Evolutionary conservation across 352 stramenopile species (phyloP).

Genomic region (Globisporangium acanthophoron): DNA sequence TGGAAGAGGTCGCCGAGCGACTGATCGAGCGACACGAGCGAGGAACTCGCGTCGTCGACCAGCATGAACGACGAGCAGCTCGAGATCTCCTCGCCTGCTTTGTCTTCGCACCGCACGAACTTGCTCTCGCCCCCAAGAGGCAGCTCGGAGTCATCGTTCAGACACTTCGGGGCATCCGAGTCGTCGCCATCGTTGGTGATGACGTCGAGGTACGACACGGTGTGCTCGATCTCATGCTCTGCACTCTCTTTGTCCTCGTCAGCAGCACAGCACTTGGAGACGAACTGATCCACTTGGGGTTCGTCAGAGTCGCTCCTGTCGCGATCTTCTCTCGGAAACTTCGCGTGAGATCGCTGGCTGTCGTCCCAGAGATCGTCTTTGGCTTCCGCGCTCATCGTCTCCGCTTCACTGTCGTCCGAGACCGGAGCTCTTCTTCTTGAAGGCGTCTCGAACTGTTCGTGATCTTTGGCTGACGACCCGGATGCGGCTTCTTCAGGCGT

Average conservation of each 20-base stretch:
- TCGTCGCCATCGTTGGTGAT: neutral
- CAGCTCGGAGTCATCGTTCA: constrained; percentile 11
- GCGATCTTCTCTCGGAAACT: neutral
- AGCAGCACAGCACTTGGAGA: neutral
- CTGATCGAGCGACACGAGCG: constrained; percentile 20
- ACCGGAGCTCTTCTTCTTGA: no score
- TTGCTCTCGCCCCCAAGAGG: constrained; percentile 24
- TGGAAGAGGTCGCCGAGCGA: constrained; percentile 15
- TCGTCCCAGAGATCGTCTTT: neutral
- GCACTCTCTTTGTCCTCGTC: neutral
- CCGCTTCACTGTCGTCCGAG: no score
- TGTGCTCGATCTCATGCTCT: neutral
- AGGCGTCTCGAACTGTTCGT: no score
- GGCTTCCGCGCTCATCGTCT: neutral
- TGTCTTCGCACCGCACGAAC: constrained; percentile 10
- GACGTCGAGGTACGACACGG: neutral
- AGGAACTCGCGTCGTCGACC: constrained; percentile 22
- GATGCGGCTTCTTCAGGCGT: no score
- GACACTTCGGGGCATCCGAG: neutral
- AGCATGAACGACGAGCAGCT: constrained; percentile 25
- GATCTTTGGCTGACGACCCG: neutral
- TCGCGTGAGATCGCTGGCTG: neutral
- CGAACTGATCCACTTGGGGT: no score
- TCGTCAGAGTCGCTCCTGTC: neutral
- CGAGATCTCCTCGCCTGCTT: constrained; percentile 11